Evolutionary conservation across 2,329 filamentous ascomycete genomes (phyloP), one percentile per base, ranked within the genome.

Genomic region (Epichloe gansuensis): DNA sequence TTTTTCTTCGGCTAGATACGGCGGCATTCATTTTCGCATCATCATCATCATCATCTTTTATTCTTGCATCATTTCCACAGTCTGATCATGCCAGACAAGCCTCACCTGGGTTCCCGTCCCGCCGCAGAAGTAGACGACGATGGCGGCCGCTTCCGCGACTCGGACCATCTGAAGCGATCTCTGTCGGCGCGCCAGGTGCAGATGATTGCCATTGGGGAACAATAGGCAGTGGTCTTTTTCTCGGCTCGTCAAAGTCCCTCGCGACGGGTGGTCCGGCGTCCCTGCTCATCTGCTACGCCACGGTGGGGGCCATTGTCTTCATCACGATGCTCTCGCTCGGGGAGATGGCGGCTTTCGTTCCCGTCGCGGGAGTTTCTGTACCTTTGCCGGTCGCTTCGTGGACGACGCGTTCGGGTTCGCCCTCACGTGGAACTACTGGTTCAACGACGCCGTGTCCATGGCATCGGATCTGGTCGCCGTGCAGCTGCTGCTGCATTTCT

Each of bases 151-250:
- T 43, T 48, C 46, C 47, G 25, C 34, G 41, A 62, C 46, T 62
- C 70, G 2, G 75, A 80, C 58, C 48, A 21, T 3, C 48, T 50
- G 48, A 71, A 71, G 21, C 76, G 81, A 5, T 74, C 76, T 43
- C 70, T 83, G 12, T 79, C 77, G 2, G 65, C 77, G 15, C 75
- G 81, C n/a, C 81, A 84, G 63, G 77, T 84, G 11, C 80, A 84
- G 66, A 83, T 85, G 80, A 82, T 85, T 55, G 82, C 81, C 44
- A 77, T 81, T 48, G 75, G 21, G 77, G 77, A 38, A 80, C 76
- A 1, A 80, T 81, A 46, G 77, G 78, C 8, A 83, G 80, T 0
- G 81, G 81, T 3, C 65, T 84, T 4, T 84, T 84, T 57, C 69
- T 85, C 5, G 80, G 81, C 34, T 81, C 78, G 0, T 81, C 81